Percentiles rank a stretch among this genome's conserved stretches.
Conservation (phyloP, 108 stramenopile species). For the Cyclotella atomus region DNA sequence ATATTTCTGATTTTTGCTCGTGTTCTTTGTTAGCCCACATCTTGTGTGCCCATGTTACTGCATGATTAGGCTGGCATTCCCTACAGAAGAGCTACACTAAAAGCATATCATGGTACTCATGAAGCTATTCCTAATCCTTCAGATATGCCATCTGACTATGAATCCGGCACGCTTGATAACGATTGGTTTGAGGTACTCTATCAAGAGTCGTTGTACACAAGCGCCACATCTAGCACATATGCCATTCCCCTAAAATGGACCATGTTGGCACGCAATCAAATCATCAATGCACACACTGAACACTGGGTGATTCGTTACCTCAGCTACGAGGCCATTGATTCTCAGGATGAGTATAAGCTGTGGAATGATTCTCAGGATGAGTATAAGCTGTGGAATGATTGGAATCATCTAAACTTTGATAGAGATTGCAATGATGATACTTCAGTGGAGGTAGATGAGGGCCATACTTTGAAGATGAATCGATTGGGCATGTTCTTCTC, state of each 20-base stretch:
- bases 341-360: neutral
- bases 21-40: neutral
- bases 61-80: conserved; percentile 24
- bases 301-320: conserved; percentile 32
- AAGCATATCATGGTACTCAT: conserved; percentile 21
- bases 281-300: conserved; percentile 36
- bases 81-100: conserved; percentile 20
- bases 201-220: conserved; percentile 8
- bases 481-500: conserved; percentile 48
- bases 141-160: neutral
- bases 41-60: neutral
- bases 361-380: conserved; percentile 14
- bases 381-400: conserved; percentile 10
- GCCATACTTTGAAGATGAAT: conserved; percentile 10
- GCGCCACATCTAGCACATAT: neutral
- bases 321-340: conserved; percentile 30
- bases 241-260: conserved; percentile 33
- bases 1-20: neutral
- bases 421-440: conserved; percentile 2
- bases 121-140: neutral
- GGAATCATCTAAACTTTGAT: conserved; percentile 16
- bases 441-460: neutral
- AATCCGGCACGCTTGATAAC: conserved; percentile 24
- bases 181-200: conserved; percentile 26
- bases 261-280: conserved; percentile 29